Base-by-base conservation (phyloP, 2,329 filamentous ascomycete genomes). In the Xylariaceae sp. region DNA sequence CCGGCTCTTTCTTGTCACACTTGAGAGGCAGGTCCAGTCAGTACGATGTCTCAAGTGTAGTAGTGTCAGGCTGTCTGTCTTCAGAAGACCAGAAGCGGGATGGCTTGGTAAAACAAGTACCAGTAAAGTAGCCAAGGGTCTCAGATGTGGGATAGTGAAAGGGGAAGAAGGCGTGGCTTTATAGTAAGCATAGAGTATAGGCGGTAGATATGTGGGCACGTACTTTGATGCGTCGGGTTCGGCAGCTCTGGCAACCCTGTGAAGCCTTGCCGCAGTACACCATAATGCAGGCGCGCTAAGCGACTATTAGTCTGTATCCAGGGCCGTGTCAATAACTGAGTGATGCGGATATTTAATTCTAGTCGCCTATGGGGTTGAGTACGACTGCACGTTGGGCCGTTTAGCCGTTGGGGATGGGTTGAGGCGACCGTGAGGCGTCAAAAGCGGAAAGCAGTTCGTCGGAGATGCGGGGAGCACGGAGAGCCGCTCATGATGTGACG, bases 1-100 rank as follows among this genome's bases (percentile, higher is more conserved):
- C 68, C 4, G 78, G 78, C 28, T 65, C 67, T 32, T 69, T 66
- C 54, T 76, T 78, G 57, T 82, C 78, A 60, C 78, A 83, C 74
- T 78, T 43, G 45, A 12, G 46, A 13, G 16, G 23, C n/a, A 16
- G 6, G 11, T 24, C 6, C n/a, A 9, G 34, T 47, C 36, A 49
- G 46, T 32, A 34, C 12, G 21, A 32, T n/a, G n/a, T n/a, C n/a
- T n/a, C n/a, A n/a, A n/a, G n/a, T n/a, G n/a, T n/a, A n/a, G n/a
- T n/a, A n/a, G n/a, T n/a, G n/a, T n/a, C n/a, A n/a, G n/a, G n/a
- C n/a, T n/a, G n/a, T n/a, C n/a, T n/a, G n/a, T n/a, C n/a, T n/a
- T n/a, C n/a, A n/a, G n/a, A n/a, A n/a, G n/a, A n/a, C n/a, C n/a
- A n/a, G n/a, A n/a, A n/a, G n/a, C n/a, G n/a, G n/a, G n/a, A n/a